Evolutionary conservation across 768 basidiomycete species (phyloP), one percentile per base, ranked within the genome.

Genomic region (Auriculariales sp.): DNA sequence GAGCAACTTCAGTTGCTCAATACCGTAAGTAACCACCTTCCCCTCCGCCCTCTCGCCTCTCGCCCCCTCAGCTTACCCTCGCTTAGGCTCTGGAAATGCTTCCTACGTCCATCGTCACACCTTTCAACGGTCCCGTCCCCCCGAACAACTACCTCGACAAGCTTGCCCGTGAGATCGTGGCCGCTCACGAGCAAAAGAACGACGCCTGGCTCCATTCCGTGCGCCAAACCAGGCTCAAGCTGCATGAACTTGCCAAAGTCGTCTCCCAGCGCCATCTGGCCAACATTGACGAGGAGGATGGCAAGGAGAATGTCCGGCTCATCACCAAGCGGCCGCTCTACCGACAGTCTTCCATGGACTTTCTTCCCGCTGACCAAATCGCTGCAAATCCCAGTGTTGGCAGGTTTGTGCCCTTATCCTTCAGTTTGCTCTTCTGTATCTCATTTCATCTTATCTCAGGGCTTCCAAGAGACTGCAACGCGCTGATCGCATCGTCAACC

Each of bases 301-400:
- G 39, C 39, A 44, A 44, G 42, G 63, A 48, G 33, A 54, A 54
- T 22, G 60, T 60, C 46, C 57, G 62, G 25, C 58, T 62, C 30
- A 56, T 46, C 46, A 64, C 62, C 30, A 70, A 69, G 49, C 74
- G 79, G 15, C 57, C 58, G n/a, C 67, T 87, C 24, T 84, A 85
- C 64, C 72, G 82, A 51, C 84, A 86, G 67, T 85, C 84, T 22
- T 86, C 84, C 61, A 89, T 89, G 87, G 87, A 90, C 59, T 88
- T 87, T 55, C 77, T 90, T 5, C 32, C 47, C n/a, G n/a, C 14
- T 22, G 36, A 17, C 34, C 29, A 33, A 44, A 51, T 47, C 19
- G 46, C 15, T 5, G 15, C 31, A 24, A n/a, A 29, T 47, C 22
- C 15, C 6, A 7, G 10, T 28, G 11, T 47, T 24, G 19, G 36